phyloP scores from a whole-genome alignment of 2,329 filamentous ascomycete genomes.

The Pseudogymnoascus sp. region DNA sequence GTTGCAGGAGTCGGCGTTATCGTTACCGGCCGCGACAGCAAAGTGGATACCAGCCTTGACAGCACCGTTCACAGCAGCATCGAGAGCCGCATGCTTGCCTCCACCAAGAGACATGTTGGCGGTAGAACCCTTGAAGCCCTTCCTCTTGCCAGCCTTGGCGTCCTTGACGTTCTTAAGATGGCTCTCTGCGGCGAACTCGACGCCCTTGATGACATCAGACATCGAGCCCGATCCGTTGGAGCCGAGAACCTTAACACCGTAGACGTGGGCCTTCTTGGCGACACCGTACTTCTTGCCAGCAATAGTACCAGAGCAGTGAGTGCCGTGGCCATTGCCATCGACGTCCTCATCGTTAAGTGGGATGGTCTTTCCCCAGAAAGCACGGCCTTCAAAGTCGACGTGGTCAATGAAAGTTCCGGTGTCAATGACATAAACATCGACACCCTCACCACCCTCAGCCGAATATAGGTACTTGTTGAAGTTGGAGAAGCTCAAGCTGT shows the following conservation, averaged over 20 bases:
- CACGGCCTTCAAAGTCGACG: conserved; percentile 95
- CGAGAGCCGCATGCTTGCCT: conserved; percentile 88
- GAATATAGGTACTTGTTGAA: conserved; percentile 99
- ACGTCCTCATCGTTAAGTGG: conserved; percentile 73
- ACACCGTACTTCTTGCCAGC: conserved; percentile 99
- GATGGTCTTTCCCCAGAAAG: conserved; percentile 95
- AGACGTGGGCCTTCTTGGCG: conserved; percentile 95
- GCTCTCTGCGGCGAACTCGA: conserved; percentile 81
- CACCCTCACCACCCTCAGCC: conserved; percentile 84
- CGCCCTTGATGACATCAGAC: conserved; percentile 97
- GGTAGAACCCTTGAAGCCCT: conserved; percentile 97
- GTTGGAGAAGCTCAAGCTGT: conserved; percentile 75
- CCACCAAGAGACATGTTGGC: conserved; percentile 99
- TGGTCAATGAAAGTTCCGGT: conserved; percentile 91
- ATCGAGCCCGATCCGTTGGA: conserved; percentile 97
- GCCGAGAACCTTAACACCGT: conserved; percentile 95
- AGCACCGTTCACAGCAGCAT: conserved; percentile 87
- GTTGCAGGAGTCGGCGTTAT: conserved; percentile 98
- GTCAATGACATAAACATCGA: conserved; percentile 98
- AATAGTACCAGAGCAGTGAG: conserved; percentile 97
- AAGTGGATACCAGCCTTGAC: conserved; percentile 92
- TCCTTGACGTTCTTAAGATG: conserved; percentile 68
- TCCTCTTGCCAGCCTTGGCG: conserved; percentile 78
- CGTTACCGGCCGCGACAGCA: conserved; percentile 94
- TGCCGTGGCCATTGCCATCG: conserved; percentile 97